Evolutionary conservation across 306 rosid genomes (phyloP), one percentile per base, ranked within the genome.

Genomic region (Abrus precatorius): DNA sequence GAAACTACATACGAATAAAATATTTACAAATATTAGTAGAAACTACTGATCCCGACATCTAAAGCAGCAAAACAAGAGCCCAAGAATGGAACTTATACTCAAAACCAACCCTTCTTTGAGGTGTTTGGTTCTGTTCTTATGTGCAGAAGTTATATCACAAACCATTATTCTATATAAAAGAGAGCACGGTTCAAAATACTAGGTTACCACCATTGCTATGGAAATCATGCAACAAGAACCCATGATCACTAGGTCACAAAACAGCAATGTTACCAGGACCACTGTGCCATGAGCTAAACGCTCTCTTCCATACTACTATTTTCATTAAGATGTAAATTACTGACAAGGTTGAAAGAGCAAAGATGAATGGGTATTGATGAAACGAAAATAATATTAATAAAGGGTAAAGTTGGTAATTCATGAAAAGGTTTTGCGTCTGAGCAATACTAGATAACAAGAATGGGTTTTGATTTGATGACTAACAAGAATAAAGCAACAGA

Each of bases 21-120:
- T 60, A 77, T 45, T 54, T 43, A 28, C 6, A 40, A 82, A 47
- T 47, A 36, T 67, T 59, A 77, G 72, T 34, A 32, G 36, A 76
- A 74, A 10, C 63, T 5, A 30, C 7, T 32, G 50, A 65, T 55
- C 34, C 48, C 49, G 30, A 27, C 54, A 69, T 29, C 66, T 52
- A 61, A 43, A 43, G 73, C 70, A 28, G 53, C 80, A 59, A 50
- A 70, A 54, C 64, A 52, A 36, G 62, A 54, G 27, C 14, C 79
- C 45, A 34, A 61, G 12, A 74, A 53, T 68, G 65, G 48, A 68
- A 30, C 48, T 66, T 73, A 78, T 60, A 44, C 77, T 45, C 49
- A 9, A 70, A 72, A 54, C 69, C 36, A 50, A 63, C 50, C 13
- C 36, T 12, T 67, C 30, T 34, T 68, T 55, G 13, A 38, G 53